phyloP scores from a whole-genome alignment of 192 early-diverging fungal genomes.

The Mortierella claussenii region DNA sequence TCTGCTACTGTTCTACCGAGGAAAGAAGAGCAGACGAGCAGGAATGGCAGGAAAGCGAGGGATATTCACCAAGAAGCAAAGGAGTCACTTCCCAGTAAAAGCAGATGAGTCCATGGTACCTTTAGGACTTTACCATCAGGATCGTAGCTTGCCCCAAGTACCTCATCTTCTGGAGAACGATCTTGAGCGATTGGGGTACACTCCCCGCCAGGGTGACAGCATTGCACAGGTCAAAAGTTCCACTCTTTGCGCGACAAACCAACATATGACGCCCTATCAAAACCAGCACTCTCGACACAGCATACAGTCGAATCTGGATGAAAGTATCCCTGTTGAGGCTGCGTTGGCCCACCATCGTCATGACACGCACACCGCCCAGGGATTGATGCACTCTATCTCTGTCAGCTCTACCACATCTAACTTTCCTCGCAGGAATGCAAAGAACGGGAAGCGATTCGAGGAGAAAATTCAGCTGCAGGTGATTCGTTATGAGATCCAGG shows the following conservation, averaged over 20 bases:
- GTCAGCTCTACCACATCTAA: slow-evolving; percentile 47
- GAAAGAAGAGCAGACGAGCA: slow-evolving; percentile 1
- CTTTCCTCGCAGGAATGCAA: slow-evolving; percentile 24
- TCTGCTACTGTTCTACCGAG: slow-evolving; percentile 8
- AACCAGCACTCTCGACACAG: slow-evolving; percentile 1
- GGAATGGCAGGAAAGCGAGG: slow-evolving; percentile 7
- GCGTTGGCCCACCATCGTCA: slow-evolving; percentile 24
- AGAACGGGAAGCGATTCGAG: slow-evolving; percentile 37
- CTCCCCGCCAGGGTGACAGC: background rate
- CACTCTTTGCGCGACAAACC: background rate
- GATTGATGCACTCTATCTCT: slow-evolving; percentile 28
- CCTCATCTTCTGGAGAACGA: slow-evolving; percentile 16
- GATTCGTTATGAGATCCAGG: slow-evolving; percentile 42
- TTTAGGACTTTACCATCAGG: slow-evolving; percentile 33
- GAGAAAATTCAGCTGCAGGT: slow-evolving; percentile 52
- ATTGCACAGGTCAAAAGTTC: background rate
- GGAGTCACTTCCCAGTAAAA: slow-evolving; percentile 33
- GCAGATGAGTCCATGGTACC: slow-evolving; percentile 36
- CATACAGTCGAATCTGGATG: slow-evolving; percentile 14
- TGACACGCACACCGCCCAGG: slow-evolving; percentile 27
- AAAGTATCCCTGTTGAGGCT: slow-evolving; percentile 37
- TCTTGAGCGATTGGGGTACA: slow-evolving; percentile 18
- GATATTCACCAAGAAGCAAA: slow-evolving; percentile 18
- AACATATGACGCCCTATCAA: background rate
- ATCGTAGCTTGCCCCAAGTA: slow-evolving; percentile 16